Evolutionary conservation across 2,329 filamentous ascomycete genomes (phyloP).

Genomic region (Ophiognomonia clavigignenti-juglandacearum): DNA sequence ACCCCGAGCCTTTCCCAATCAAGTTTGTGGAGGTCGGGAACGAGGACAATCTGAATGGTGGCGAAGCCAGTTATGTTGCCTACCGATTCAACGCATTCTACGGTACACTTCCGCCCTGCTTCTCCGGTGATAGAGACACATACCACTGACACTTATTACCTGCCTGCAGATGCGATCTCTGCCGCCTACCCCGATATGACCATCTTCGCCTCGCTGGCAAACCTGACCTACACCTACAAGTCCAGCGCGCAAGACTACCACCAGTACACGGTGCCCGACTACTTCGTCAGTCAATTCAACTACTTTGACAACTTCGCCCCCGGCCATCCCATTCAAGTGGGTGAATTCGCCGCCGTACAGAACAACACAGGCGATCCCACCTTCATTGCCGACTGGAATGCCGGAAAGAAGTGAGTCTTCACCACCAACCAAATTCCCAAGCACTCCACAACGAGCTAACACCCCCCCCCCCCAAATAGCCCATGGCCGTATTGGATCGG

Average conservation of each 20-base stretch:
- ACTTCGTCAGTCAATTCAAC: conserved; percentile 28
- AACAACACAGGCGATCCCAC: conserved; percentile 23
- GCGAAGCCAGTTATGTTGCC: conserved; percentile 28
- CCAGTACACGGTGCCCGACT: conserved; percentile 26
- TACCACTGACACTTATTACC: conserved; percentile 25
- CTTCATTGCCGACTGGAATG: conserved; percentile 4
- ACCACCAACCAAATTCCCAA: background rate
- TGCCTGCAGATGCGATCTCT: conserved; percentile 16
- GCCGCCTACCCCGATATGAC: conserved; percentile 14
- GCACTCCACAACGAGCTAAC: background rate
- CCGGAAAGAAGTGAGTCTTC: conserved; percentile 6
- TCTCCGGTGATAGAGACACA: conserved; percentile 37
- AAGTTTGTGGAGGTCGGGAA: conserved; percentile 50
- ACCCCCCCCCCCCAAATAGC: conserved; percentile 17
- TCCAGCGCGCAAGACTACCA: conserved; percentile 30
- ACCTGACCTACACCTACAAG: conserved; percentile 9
- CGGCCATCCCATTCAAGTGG: conserved; percentile 28
- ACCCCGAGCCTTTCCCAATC: conserved; percentile 44
- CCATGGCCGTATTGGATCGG: conserved; percentile 50
- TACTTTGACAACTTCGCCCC: conserved; percentile 35
- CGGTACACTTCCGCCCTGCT: conserved; percentile 18
- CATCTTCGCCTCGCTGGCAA: conserved; percentile 12
- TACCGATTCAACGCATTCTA: conserved; percentile 43
- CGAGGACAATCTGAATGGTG: conserved; percentile 43
- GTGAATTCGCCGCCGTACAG: conserved; percentile 31